These are phyloP conservation scores for Tolypocladium tropicale DNA, from an alignment of 2,329 filamentous ascomycete species.

Conservation along the genomic window DNA sequence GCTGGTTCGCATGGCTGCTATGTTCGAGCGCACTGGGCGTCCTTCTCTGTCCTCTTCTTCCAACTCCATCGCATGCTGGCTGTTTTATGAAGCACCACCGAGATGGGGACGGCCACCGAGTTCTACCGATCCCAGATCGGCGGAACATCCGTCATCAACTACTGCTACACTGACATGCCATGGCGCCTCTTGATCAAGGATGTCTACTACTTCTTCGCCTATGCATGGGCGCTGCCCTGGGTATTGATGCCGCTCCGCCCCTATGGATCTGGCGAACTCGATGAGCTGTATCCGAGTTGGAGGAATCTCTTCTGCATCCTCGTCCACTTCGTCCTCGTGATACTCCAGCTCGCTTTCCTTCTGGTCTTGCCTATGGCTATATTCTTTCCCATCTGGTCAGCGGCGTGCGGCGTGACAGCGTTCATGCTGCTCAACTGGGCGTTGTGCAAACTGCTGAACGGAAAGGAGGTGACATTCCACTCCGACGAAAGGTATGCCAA, in stretches of 20 bases:
- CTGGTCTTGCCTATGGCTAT: conserved; percentile 42
- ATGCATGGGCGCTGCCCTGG: conserved; percentile 46
- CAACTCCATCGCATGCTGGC: background rate
- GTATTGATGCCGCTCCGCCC: conserved; percentile 49
- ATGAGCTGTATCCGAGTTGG: conserved; percentile 52
- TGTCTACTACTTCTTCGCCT: conserved; percentile 44
- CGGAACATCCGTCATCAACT: conserved; percentile 46
- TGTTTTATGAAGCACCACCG: background rate
- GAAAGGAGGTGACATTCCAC: conserved; percentile 34
- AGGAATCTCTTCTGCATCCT: conserved; percentile 46
- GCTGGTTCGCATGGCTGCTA: background rate
- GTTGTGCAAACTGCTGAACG: conserved; percentile 41
- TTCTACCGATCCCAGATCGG: conserved; percentile 52
- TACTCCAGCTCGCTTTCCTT: conserved; percentile 52
- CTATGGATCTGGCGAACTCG: conserved; percentile 40
- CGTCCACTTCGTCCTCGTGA: conserved; percentile 46
- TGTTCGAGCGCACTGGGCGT: background rate
- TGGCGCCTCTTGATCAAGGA: conserved; percentile 41
- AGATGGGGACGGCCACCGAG: conserved; percentile 27
- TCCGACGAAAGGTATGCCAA: conserved; percentile 44
- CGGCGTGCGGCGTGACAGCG: conserved; percentile 22
- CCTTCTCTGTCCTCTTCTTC: background rate
- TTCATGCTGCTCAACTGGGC: conserved; percentile 41
- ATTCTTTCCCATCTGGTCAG: conserved; percentile 39
- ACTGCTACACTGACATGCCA: conserved; percentile 49